These are phyloP conservation scores for Panus rudis DNA, from an alignment of 768 basidiomycete species.

Conservation along the genomic window DNA sequence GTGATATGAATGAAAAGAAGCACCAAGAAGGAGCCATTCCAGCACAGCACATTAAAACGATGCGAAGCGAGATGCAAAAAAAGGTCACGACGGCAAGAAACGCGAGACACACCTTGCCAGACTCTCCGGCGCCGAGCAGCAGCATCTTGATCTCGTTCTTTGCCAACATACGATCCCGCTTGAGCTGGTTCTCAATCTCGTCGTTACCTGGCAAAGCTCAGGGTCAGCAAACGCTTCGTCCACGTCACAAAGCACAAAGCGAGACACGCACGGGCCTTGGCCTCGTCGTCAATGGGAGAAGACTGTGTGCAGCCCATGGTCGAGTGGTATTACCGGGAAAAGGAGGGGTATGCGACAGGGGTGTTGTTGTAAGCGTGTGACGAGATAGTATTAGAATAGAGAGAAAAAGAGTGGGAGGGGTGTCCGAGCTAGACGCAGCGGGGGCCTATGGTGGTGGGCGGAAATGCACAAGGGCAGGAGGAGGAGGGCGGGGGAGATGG, in stretches of 20 bases:
- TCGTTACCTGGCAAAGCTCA: slow-evolving; percentile 61
- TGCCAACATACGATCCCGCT: slow-evolving; percentile 78
- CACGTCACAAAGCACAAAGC: background rate
- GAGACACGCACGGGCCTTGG: slow-evolving; percentile 65
- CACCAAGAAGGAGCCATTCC: background rate
- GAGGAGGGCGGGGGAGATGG: too few species aligned
- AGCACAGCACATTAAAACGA: too few species aligned
- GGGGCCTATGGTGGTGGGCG: too few species aligned
- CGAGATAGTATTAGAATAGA: too few species aligned
- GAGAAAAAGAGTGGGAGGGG: too few species aligned
- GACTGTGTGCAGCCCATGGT: slow-evolving; percentile 74
- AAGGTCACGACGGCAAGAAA: background rate
- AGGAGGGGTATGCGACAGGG: too few species aligned
- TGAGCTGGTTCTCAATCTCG: slow-evolving; percentile 90
- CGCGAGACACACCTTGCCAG: slow-evolving; percentile 65
- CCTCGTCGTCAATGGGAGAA: slow-evolving; percentile 66
- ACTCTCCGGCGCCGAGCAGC: slow-evolving; percentile 92
- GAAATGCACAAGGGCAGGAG: too few species aligned
- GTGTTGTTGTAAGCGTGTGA: too few species aligned
- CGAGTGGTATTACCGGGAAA: too few species aligned
- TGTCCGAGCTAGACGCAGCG: too few species aligned
- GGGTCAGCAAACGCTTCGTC: background rate
- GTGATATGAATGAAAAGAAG: too few species aligned
- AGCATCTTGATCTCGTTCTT: slow-evolving; percentile 98
- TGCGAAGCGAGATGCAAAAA: background rate